Evolutionary conservation across 805 yeast species (phyloP), one percentile per base, ranked within the genome.

Genomic region (Pichia membranifaciens): DNA sequence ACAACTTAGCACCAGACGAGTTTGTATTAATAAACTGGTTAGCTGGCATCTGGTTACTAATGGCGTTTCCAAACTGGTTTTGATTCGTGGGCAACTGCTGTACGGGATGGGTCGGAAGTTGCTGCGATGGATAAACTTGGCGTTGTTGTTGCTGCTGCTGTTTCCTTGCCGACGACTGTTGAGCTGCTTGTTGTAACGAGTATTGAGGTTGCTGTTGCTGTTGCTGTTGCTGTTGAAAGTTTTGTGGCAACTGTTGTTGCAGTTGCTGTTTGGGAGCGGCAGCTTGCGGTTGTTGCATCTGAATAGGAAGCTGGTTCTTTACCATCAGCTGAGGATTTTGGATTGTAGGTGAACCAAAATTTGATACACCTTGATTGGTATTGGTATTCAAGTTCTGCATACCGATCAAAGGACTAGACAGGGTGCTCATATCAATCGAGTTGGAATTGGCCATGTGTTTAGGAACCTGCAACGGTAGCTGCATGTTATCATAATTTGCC

Each of bases 71-170:
- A 37, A 56, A 50, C 39, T 62, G 67, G 39, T 61, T 61, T 45
- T 63, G 68, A 43, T 62, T 64, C 3, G 68, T 64, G 2, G 68
- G 68, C 8, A 64, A 51, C 43, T 63, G 67, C 35, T 57, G 60
- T 7, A 55, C 31, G 52, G 47, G n/a, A 36, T 48, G 54, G 3
- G 35, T 29, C n/a, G 41, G 54, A 28, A 38, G 52, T 25, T 54
- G 59, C 29, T 46, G 43, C 2, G 41, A 42, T 23, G 46, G 36
- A 20, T 16, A 47, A 8, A 49, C 28, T 43, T 44, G 52, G 31
- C 15, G n/a, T 20, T 28, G 37, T 41, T 40, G 44, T 32, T 37
- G 48, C 23, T 44, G 43, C 17, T 42, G 41, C 18, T 42, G 50
- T 20, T 39, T 42, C 9, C 47, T 47, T 15, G 40, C 33, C 22